Base-by-base conservation (phyloP, 108 stramenopile genomes). In the Nitzschia sp. region DNA sequence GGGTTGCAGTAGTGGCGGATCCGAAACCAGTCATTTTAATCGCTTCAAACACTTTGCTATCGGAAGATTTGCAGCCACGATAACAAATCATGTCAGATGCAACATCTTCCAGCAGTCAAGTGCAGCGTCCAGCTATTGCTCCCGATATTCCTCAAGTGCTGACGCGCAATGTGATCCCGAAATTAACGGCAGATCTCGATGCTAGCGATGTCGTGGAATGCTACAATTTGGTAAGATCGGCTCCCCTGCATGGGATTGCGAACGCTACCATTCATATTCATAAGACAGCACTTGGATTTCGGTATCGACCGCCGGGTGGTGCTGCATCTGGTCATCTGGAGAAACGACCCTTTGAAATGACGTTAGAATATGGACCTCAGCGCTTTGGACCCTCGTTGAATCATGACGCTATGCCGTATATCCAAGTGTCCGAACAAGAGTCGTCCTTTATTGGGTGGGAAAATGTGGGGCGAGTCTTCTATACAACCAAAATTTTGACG, bases 341-440 rank as follows among this genome's bases (percentile, higher is more conserved):
- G 46, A 82, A 80, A 59, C 56, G 55, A 38, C 72, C 82, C 13
- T 78, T 89, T 54, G 88, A 89, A 60, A 46, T 94, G 9, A 94
- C 90, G 5, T 65, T 95, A 26, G 93, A 95, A 65, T 95, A 92
- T 59, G 93, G 93, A 13, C 93, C 93, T 4, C 76, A 80, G 64
- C 80, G 93, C 23, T 34, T 80, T 15, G 93, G 90, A 1, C 32
- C 66, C 2, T 33, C 71, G 4, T 69, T 84, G 53, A 59, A 75
- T 48, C 74, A 77, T 19, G 90, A 91, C 34, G 66, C 81, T 17
- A 78, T 87, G 70, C 90, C 93, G 1, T 46, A 71, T 18, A 74
- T 89, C 3, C 79, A 85, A 59, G 56, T 47, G 38, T 68, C 56
- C 5, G 75, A 76, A 18, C 59, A 66, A 8, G 67, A 46, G 28